phyloP scores from a whole-genome alignment of 257 asterid species.

The Catharanthus roseus region DNA sequence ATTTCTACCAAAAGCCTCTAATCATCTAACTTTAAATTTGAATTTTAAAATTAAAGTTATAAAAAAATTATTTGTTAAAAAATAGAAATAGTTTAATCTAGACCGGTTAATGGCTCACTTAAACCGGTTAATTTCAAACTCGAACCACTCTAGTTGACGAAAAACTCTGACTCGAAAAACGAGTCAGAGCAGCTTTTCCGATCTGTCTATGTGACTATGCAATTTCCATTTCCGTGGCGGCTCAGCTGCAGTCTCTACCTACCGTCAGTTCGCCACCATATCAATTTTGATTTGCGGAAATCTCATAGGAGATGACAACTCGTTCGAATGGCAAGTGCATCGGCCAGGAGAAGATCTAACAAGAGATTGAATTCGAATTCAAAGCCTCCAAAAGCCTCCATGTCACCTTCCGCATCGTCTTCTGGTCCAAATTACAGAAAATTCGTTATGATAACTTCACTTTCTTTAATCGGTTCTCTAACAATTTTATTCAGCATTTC shows the following conservation, averaged over 20 bases:
- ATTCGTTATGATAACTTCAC: slow-evolving; percentile 28
- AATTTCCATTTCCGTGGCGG: not conserved
- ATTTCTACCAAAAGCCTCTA: no score
- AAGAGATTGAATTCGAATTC: slow-evolving; percentile 26
- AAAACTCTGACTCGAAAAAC: not conserved
- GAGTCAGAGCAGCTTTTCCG: not conserved
- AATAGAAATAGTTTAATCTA: no score
- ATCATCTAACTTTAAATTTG: no score
- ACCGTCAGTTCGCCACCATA: not conserved
- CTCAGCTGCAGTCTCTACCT: not conserved
- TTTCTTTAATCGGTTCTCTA: slow-evolving; percentile 25
- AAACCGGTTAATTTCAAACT: not conserved
- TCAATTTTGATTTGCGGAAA: not conserved
- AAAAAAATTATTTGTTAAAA: no score
- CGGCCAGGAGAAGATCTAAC: slow-evolving; percentile 35
- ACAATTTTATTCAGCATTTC: slow-evolving; percentile 31
- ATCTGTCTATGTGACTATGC: not conserved
- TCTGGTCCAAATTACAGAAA: slow-evolving; percentile 28
- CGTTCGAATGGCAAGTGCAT: slow-evolving; percentile 29
- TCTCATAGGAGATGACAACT: slow-evolving; percentile 18
- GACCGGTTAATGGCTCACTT: no score
- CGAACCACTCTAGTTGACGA: not conserved
- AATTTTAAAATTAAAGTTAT: no score
- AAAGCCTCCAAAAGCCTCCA: slow-evolving; percentile 23
- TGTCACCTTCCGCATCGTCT: slow-evolving; percentile 30